These are phyloP conservation scores for Solanum paucissectum DNA, from an alignment of 257 asterid genomes.

Conservation along the genomic window DNA sequence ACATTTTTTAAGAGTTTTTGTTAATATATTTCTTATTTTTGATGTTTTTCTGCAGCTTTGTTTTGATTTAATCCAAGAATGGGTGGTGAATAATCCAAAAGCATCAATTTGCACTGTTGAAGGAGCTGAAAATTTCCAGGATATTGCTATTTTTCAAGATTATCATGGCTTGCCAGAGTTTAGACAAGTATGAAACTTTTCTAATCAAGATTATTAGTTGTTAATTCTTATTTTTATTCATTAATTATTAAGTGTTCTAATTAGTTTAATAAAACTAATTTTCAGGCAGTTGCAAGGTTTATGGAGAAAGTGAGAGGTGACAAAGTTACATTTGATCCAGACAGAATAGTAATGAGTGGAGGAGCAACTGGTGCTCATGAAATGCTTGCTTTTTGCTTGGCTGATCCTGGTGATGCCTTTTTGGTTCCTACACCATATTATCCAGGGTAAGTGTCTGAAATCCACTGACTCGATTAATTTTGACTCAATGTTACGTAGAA, in stretches of 20 bases:
- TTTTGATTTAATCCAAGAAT: conserved; percentile 47
- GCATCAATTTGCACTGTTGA: conserved; percentile 56
- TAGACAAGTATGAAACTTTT: conserved; percentile 40
- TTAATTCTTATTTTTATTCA: not conserved
- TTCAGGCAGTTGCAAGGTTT: conserved; percentile 78
- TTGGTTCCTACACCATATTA: conserved; percentile 84
- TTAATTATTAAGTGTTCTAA: not conserved
- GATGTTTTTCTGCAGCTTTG: conserved; percentile 29
- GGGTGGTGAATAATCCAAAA: conserved; percentile 42
- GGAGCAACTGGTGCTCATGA: conserved; percentile 94
- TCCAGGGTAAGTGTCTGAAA: conserved; percentile 43
- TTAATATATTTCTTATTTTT: not conserved
- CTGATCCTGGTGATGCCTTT: conserved; percentile 74
- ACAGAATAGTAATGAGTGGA: conserved; percentile 70
- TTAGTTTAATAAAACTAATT: not conserved
- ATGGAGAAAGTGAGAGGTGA: conserved; percentile 80
- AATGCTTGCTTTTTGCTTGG: conserved; percentile 77
- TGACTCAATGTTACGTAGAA: no score
- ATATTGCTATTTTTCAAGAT: conserved; percentile 55
- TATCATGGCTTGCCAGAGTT: conserved; percentile 75
- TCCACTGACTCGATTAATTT: not conserved
- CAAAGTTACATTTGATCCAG: conserved; percentile 54
- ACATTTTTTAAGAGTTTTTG: not conserved
- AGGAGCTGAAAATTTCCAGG: conserved; percentile 41
- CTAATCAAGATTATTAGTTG: not conserved